Evolutionary conservation across 208 protist species (phyloP).

Genomic region (Trypanosoma avium): DNA sequence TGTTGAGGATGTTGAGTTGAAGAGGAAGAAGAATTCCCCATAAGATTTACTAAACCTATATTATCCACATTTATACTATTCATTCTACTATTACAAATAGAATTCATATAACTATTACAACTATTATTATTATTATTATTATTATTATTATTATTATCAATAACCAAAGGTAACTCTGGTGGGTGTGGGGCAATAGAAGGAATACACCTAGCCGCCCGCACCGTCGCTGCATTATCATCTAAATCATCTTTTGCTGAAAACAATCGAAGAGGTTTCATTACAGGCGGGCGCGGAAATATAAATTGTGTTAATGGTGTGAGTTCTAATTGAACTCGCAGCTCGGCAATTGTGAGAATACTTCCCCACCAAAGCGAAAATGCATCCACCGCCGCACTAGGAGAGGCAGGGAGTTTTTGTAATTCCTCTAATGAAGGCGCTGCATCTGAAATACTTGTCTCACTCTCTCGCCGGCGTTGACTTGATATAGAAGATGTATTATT

Average conservation of each 20-base stretch:
- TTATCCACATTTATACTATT: no score
- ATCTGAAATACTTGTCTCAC: slow-evolving; percentile 7
- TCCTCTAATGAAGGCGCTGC: slow-evolving; percentile 41
- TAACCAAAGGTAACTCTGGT: slow-evolving; percentile 25
- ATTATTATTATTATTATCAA: background rate
- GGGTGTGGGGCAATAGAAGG: slow-evolving; percentile 47
- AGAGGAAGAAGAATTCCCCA: no score
- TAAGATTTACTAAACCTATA: no score
- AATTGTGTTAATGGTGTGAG: slow-evolving; percentile 27
- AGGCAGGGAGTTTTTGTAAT: slow-evolving; percentile 45
- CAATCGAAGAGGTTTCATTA: slow-evolving; percentile 31
- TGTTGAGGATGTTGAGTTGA: slow-evolving; percentile 18
- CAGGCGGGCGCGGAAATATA: slow-evolving; percentile 24
- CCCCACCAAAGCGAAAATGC: slow-evolving; percentile 74
- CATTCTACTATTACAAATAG: no score
- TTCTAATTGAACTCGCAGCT: slow-evolving; percentile 53
- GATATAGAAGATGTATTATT: background rate
- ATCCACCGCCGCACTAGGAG: slow-evolving; percentile 51
- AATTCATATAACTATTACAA: no score
- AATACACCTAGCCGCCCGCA: slow-evolving; percentile 49
- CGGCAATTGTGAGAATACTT: slow-evolving; percentile 38
- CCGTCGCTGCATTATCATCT: slow-evolving; percentile 42
- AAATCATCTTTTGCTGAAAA: slow-evolving; percentile 22
- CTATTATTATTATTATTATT: no score
- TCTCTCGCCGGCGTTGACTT: background rate